Evolutionary conservation across 306 rosid genomes (phyloP).

Genomic region (Fragaria vesca): DNA sequence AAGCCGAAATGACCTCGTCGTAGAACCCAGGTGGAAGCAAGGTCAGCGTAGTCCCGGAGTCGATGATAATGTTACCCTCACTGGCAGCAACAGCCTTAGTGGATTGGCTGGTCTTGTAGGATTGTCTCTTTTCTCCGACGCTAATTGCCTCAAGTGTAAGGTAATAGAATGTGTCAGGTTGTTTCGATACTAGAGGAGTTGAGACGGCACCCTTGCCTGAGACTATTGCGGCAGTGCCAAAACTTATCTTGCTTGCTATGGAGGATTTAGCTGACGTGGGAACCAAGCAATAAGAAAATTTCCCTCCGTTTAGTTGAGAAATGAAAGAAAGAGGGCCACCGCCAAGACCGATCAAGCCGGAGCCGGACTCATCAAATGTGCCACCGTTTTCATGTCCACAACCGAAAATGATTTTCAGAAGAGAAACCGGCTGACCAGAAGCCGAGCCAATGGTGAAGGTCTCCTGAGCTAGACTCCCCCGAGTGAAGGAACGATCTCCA

Average conservation of each 20-base stretch:
- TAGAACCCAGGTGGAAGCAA: slow-evolving; percentile 30
- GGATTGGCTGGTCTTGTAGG: background rate
- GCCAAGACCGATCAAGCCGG: slow-evolving; percentile 61
- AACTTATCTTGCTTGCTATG: slow-evolving; percentile 41
- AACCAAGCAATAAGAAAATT: slow-evolving; percentile 56
- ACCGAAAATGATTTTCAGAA: slow-evolving; percentile 35
- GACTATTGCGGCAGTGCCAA: slow-evolving; percentile 33
- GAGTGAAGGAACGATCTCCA: slow-evolving; percentile 45
- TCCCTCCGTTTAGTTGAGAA: slow-evolving; percentile 41
- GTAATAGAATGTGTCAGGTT: slow-evolving; percentile 20
- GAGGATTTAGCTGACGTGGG: background rate
- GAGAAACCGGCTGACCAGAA: background rate
- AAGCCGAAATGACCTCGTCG: slow-evolving; percentile 21
- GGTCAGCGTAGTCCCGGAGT: slow-evolving; percentile 52
- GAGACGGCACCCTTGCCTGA: slow-evolving; percentile 27
- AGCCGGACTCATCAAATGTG: slow-evolving; percentile 30
- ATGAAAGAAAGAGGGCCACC: slow-evolving; percentile 47
- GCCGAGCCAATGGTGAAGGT: slow-evolving; percentile 35
- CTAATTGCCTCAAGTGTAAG: slow-evolving; percentile 47
- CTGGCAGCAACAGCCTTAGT: background rate
- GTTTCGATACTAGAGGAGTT: slow-evolving; percentile 33
- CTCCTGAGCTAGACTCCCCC: slow-evolving; percentile 47
- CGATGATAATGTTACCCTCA: slow-evolving; percentile 50
- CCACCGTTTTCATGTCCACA: slow-evolving; percentile 46
- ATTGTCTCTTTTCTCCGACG: slow-evolving; percentile 38